phyloP scores from a whole-genome alignment of 2,329 filamentous ascomycete species.

The Cercospora canescens region DNA sequence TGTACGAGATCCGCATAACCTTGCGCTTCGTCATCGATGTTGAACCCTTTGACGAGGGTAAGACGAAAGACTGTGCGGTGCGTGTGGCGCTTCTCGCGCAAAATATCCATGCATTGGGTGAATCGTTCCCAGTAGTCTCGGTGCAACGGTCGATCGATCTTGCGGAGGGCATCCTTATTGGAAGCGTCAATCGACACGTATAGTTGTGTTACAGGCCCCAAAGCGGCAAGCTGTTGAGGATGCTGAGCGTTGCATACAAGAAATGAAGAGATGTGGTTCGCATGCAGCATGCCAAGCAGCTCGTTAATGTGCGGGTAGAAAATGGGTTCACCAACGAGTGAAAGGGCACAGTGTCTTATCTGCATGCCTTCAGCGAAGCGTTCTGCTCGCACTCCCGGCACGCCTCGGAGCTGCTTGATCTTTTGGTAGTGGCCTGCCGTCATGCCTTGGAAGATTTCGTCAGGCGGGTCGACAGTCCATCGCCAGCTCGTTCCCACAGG shows the following conservation, averaged over 20 bases:
- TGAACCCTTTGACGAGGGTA: conserved; percentile 97
- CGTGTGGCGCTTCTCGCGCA: conserved; percentile 76
- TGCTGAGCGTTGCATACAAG: conserved; percentile 97
- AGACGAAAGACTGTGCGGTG: conserved; percentile 94
- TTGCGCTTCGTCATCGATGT: conserved; percentile 87
- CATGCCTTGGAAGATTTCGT: conserved; percentile 85
- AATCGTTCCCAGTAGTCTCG: conserved; percentile 98
- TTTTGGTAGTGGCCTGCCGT: conserved; percentile 94
- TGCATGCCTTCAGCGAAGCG: conserved; percentile 89
- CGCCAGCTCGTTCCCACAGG: conserved; percentile 96
- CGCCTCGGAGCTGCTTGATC: conserved; percentile 94
- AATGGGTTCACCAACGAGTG: conserved; percentile 93
- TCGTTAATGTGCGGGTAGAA: conserved; percentile 98
- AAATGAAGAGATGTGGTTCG: conserved; percentile 86
- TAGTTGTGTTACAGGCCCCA: conserved; percentile 87
- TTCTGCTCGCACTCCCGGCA: conserved; percentile 88
- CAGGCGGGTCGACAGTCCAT: conserved; percentile 89
- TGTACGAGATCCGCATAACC: conserved; percentile 90
- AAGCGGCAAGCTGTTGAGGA: conserved; percentile 79
- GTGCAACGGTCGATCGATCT: conserved; percentile 89
- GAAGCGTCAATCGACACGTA: conserved; percentile 96
- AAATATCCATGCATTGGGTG: conserved; percentile 83
- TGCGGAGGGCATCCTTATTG: conserved; percentile 81
- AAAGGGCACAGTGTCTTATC: conserved; percentile 90
- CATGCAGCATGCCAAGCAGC: conserved; percentile 79